Conservation (phyloP, 208 protist species). For the Trypanosoma cruzi region DNA sequence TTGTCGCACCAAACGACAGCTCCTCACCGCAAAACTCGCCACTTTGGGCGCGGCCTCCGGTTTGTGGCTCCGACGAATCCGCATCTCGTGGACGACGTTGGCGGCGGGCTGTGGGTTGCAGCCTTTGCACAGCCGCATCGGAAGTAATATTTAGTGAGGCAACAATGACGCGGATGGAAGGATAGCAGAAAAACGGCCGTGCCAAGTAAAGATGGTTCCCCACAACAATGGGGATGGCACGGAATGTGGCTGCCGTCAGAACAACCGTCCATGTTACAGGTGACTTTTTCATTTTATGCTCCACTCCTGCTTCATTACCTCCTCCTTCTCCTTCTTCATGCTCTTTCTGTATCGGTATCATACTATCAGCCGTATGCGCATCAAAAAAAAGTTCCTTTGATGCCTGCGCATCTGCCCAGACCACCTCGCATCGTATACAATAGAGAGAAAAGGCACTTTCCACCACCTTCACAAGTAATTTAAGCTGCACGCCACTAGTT, state of each 20-base stretch:
- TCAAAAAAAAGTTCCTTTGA: constrained; percentile 4
- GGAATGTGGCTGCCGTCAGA: constrained; percentile 42
- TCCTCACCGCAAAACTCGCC: background rate
- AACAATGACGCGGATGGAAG: constrained; percentile 34
- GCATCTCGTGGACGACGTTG: constrained; percentile 4
- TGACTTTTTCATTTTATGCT: background rate
- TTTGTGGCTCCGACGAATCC: background rate
- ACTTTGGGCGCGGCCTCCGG: background rate
- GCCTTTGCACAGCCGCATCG: constrained; percentile 34
- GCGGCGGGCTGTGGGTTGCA: background rate
- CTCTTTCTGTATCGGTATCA: background rate
- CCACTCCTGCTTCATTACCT: constrained; percentile 1
- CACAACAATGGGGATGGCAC: constrained; percentile 31
- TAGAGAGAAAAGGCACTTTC: constrained; percentile 36
- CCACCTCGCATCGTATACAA: constrained; percentile 20
- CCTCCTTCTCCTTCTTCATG: background rate
- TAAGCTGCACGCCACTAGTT: constrained; percentile 24
- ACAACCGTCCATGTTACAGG: constrained; percentile 43
- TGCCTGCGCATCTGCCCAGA: constrained; percentile 23
- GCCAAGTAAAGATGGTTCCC: constrained; percentile 58
- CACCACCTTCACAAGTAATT: constrained; percentile 27
- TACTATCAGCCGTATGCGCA: background rate
- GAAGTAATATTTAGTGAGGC: constrained; percentile 64
- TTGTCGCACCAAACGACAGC: constrained; percentile 6
- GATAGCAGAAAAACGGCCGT: constrained; percentile 51